phyloP scores from a whole-genome alignment of 1,284 basidiomycete species.

The Pisolithus thermaeus region DNA sequence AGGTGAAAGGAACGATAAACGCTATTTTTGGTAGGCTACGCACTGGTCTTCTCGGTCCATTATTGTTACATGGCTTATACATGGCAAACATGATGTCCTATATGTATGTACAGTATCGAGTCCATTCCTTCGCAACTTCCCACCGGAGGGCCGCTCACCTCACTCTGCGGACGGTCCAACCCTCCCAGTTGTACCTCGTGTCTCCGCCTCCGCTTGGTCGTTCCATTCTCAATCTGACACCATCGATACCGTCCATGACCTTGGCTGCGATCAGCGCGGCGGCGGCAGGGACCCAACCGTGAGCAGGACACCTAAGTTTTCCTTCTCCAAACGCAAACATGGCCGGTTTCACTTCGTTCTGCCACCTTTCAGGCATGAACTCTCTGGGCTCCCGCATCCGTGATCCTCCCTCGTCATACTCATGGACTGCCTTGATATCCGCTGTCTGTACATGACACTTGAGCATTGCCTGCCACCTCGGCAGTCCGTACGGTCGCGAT shows the following conservation, averaged over 20 bases:
- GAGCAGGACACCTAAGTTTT: conserved; percentile 36
- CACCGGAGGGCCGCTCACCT: too few relatives aligned
- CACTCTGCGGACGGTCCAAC: conserved; percentile 11
- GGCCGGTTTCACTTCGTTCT: conserved; percentile 16
- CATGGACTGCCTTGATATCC: conserved; percentile 37
- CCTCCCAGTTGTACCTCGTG: conserved; percentile 16
- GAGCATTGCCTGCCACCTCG: conserved; percentile 11
- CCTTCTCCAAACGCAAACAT: conserved; percentile 39
- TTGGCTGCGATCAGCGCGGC: conserved; percentile 40
- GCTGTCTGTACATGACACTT: conserved; percentile 19
- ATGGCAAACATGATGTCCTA: too few relatives aligned
- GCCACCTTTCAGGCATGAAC: conserved; percentile 16
- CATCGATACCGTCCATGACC: conserved; percentile 31
- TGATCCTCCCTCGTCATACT: conserved; percentile 33
- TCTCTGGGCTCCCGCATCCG: conserved; percentile 32
- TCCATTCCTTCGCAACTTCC: too few relatives aligned
- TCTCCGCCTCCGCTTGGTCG: not conserved
- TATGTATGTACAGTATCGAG: too few relatives aligned
- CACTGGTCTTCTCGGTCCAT: too few relatives aligned
- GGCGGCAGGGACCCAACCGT: conserved; percentile 43
- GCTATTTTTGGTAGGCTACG: too few relatives aligned
- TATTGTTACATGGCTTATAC: too few relatives aligned
- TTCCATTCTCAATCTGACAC: conserved; percentile 26
- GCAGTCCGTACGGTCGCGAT: conserved; percentile 17
- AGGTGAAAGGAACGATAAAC: too few relatives aligned